Evolutionary conservation across 2,329 filamentous ascomycete genomes (phyloP).

Genomic region (Juglanconis oblonga): DNA sequence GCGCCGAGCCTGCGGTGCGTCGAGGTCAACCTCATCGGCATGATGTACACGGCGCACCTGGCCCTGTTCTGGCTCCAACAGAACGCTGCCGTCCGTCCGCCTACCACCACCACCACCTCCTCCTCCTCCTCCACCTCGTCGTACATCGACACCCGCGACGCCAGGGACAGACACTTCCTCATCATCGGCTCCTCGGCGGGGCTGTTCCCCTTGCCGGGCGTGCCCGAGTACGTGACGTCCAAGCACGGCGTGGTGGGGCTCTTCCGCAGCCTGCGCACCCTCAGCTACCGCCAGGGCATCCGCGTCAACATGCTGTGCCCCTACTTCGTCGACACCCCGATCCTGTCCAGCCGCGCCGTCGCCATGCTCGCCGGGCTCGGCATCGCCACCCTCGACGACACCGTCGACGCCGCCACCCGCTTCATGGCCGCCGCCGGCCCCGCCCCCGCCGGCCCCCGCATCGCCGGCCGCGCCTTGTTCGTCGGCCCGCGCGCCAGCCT

Average conservation of each 20-base stretch:
- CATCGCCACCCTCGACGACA: constrained; percentile 53
- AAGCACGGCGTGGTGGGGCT: constrained; percentile 67
- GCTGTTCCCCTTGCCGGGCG: constrained; percentile 40
- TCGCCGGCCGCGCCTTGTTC: constrained; percentile 56
- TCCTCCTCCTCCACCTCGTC: too few species aligned
- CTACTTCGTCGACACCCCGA: constrained; percentile 64
- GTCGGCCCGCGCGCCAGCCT: constrained; percentile 52
- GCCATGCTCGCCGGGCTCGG: constrained; percentile 55
- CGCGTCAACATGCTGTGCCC: constrained; percentile 65
- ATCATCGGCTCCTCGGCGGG: constrained; percentile 63
- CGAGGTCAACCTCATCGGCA: constrained; percentile 62
- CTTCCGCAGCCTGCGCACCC: constrained; percentile 56
- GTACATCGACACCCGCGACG: constrained; percentile 22
- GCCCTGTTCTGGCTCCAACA: constrained; percentile 56
- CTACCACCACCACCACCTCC: not conserved
- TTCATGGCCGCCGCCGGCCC: constrained; percentile 49
- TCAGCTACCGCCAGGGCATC: constrained; percentile 47
- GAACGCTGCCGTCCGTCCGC: constrained; percentile 33
- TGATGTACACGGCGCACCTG: constrained; percentile 63
- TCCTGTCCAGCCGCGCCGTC: constrained; percentile 45
- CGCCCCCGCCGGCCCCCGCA: constrained; percentile 29
- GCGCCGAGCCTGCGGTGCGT: constrained; percentile 52
- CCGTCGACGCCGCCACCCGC: constrained; percentile 61
- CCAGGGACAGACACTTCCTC: constrained; percentile 56
- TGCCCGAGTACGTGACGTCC: constrained; percentile 54